Percentiles rank a stretch among this genome's conserved stretches.
Conservation (phyloP, 371 early-diverging fungal species). For the Polyrhizophydium stewartii region DNA sequence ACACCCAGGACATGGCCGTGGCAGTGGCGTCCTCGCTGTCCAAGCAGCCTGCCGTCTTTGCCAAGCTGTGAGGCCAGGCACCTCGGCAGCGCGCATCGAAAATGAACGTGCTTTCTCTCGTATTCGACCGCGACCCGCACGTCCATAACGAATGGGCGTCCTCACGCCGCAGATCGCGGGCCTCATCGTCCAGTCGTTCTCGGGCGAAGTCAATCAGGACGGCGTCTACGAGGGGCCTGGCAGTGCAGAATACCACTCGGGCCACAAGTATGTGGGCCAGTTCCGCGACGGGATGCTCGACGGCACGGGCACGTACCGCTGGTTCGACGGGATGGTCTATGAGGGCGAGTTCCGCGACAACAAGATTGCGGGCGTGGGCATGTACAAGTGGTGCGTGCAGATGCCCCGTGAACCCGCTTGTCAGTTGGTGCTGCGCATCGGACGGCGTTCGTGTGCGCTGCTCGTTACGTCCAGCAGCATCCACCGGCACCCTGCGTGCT, state of each 20-base stretch:
- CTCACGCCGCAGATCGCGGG: not conserved
- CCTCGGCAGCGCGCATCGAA: too few species aligned
- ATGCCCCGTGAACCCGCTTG: not conserved
- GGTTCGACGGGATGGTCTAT: constrained; percentile 32
- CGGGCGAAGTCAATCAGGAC: constrained; percentile 1
- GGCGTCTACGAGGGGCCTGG: constrained; percentile 18
- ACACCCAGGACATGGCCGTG: constrained; percentile 23
- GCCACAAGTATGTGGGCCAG: constrained; percentile 25
- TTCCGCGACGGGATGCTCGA: constrained; percentile 31
- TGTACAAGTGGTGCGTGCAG: constrained; percentile 27
- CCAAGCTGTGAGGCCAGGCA: constrained; percentile 17
- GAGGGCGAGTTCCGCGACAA: constrained; percentile 36
- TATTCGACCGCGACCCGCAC: too few species aligned
- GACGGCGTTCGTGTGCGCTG: not conserved
- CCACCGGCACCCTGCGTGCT: too few species aligned
- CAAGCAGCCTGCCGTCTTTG: constrained; percentile 11
- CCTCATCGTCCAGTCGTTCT: constrained; percentile 6
- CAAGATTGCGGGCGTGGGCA: constrained; percentile 27
- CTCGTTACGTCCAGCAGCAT: too few species aligned
- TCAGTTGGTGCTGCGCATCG: not conserved
- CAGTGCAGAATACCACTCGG: constrained; percentile 20
- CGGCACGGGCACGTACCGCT: constrained; percentile 32
- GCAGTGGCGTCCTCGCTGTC: constrained; percentile 6
- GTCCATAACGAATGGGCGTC: too few species aligned
- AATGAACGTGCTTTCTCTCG: too few species aligned